Evolutionary conservation across 176 grass and related monocot species (phyloP).

Genomic region (Rhynchospora pubera): DNA sequence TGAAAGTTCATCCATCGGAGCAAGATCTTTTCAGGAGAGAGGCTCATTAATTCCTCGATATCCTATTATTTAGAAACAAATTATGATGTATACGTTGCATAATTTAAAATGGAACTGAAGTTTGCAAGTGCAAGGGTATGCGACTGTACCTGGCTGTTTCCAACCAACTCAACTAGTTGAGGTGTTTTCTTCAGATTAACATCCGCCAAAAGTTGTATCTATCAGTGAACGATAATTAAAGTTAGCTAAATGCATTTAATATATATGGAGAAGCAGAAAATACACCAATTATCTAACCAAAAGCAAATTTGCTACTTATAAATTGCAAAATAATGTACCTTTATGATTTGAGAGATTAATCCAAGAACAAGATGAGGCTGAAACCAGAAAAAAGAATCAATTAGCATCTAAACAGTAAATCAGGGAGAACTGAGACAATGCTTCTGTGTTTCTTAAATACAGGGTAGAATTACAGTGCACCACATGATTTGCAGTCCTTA

Average conservation of each 20-base stretch:
- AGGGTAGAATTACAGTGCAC: slow-evolving; percentile 6
- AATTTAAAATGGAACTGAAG: not conserved
- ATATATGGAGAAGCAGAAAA: slow-evolving; percentile 14
- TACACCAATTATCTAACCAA: not conserved
- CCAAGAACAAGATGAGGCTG: slow-evolving; percentile 96
- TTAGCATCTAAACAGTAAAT: slow-evolving; percentile 9
- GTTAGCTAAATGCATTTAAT: not conserved
- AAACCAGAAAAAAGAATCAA: slow-evolving; percentile 22
- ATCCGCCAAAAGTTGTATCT: slow-evolving; percentile 97
- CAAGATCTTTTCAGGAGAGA: slow-evolving; percentile 95
- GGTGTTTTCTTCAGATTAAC: slow-evolving; percentile 96
- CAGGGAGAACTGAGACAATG: no score
- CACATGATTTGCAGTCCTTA: not conserved
- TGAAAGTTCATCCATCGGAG: slow-evolving; percentile 98
- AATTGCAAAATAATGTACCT: slow-evolving; percentile 39
- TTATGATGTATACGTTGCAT: slow-evolving; percentile 5
- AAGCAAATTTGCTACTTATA: not conserved
- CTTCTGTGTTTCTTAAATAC: no score
- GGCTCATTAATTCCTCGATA: slow-evolving; percentile 90
- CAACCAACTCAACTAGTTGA: slow-evolving; percentile 79
- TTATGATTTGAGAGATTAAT: slow-evolving; percentile 97
- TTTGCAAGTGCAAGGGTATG: slow-evolving; percentile 6
- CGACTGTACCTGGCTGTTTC: slow-evolving; percentile 64
- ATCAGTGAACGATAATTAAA: slow-evolving; percentile 21
- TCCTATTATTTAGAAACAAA: slow-evolving; percentile 41